These are phyloP conservation scores for Flaveria ramosissima DNA, from an alignment of 129 eudicot species.

Conservation along the genomic window DNA sequence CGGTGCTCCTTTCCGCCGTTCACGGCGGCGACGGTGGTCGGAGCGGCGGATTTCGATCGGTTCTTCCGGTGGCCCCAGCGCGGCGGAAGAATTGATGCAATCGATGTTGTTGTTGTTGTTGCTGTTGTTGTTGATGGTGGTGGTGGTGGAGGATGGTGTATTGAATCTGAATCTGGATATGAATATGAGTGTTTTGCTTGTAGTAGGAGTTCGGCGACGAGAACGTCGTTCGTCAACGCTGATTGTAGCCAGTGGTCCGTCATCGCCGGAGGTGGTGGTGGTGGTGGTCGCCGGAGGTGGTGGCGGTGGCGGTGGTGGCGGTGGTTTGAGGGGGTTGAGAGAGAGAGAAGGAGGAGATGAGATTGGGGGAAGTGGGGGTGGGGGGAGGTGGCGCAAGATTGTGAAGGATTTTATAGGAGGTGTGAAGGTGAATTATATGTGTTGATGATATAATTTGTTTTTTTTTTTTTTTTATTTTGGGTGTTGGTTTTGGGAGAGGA, in stretches of 20 bases:
- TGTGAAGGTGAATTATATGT: conserved; percentile 18
- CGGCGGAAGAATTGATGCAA: conserved; percentile 17
- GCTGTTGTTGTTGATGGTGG: background rate
- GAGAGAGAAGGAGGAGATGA: background rate
- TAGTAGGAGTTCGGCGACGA: conserved; percentile 52
- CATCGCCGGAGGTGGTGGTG: conserved; percentile 24
- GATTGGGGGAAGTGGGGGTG: conserved; percentile 27
- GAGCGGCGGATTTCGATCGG: conserved; percentile 44
- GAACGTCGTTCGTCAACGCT: conserved; percentile 41
- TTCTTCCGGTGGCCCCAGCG: conserved; percentile 55
- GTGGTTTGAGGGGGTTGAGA: conserved; percentile 9
- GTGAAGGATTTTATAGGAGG: conserved; percentile 37
- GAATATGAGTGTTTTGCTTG: conserved; percentile 37
- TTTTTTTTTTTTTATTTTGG: background rate
- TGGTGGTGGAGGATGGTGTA: conserved; percentile 10
- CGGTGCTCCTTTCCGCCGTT: conserved; percentile 29
- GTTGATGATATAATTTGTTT: background rate
- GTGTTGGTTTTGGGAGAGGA: background rate
- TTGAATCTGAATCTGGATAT: conserved; percentile 8
- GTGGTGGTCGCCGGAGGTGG: too few relatives aligned
- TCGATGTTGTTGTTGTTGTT: background rate
- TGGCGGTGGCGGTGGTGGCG: too few relatives aligned
- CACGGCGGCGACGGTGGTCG: conserved; percentile 4
- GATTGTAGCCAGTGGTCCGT: conserved; percentile 46
- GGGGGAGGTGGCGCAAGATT: conserved; percentile 30